phyloP scores from a whole-genome alignment of 2,329 filamentous ascomycete genomes.

The Colletotrichum neosansevieriae region DNA sequence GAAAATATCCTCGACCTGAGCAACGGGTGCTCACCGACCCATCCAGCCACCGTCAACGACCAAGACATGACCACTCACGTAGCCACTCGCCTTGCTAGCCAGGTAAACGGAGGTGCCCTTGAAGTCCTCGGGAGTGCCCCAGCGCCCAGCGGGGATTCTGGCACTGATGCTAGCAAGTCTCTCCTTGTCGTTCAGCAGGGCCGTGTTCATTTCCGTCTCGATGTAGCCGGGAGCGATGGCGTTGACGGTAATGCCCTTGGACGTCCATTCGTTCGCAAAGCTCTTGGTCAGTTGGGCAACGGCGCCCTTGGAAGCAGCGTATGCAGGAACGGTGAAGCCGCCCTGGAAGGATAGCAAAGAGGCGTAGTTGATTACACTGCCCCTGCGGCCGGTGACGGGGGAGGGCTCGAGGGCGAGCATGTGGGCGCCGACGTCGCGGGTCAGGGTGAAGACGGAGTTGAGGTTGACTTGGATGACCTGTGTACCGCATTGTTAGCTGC shows the following conservation, averaged over 20 bases:
- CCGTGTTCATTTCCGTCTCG: slow-evolving; percentile 93
- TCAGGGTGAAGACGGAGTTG: slow-evolving; percentile 81
- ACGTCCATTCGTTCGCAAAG: slow-evolving; percentile 87
- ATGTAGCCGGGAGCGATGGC: slow-evolving; percentile 92
- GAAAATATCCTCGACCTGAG: neutral
- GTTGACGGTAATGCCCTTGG: slow-evolving; percentile 85
- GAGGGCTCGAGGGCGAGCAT: slow-evolving; percentile 73
- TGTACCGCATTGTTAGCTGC: neutral
- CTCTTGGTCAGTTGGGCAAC: slow-evolving; percentile 88
- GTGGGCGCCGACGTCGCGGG: slow-evolving; percentile 82
- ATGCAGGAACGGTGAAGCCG: slow-evolving; percentile 88
- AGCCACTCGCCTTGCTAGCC: slow-evolving; percentile 80
- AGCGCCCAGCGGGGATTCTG: slow-evolving; percentile 85
- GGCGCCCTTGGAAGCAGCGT: slow-evolving; percentile 87
- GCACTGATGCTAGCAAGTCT: slow-evolving; percentile 80
- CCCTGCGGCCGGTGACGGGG: slow-evolving; percentile 65
- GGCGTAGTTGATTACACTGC: slow-evolving; percentile 86
- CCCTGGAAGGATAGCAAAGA: slow-evolving; percentile 87
- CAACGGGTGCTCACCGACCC: slow-evolving; percentile 71
- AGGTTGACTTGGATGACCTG: slow-evolving; percentile 89
- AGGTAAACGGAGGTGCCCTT: slow-evolving; percentile 85
- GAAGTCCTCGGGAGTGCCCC: slow-evolving; percentile 89
- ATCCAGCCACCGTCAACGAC: slow-evolving; percentile 95
- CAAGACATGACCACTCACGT: slow-evolving; percentile 85
- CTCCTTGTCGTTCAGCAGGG: slow-evolving; percentile 78